A percentile compares a stretch with the other conserved stretches of the same genome.
phyloP scores from a whole-genome alignment of 2,329 filamentous ascomycete species.

The Pyrenophora tritici-repentis region DNA sequence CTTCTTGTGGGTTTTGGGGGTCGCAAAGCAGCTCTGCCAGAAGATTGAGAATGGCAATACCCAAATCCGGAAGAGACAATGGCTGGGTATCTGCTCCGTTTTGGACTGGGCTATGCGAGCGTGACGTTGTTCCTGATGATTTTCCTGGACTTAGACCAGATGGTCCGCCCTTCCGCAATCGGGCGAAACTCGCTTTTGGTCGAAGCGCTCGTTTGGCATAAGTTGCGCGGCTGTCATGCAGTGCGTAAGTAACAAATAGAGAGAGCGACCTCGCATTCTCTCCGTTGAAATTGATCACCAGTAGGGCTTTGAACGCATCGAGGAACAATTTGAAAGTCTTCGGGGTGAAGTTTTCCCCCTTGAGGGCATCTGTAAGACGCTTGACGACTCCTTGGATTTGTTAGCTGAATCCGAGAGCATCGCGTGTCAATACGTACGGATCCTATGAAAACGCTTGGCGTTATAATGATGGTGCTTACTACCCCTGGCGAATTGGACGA shows the following conservation, averaged over 20 bases:
- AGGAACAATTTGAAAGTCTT: slow-evolving; percentile 78
- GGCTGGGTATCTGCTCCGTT: slow-evolving; percentile 20
- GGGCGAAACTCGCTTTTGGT: slow-evolving; percentile 40
- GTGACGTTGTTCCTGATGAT: slow-evolving; percentile 33
- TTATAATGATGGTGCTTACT: slow-evolving; percentile 96
- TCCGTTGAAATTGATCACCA: slow-evolving; percentile 79
- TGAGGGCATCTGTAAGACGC: slow-evolving; percentile 85
- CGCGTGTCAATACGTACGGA: slow-evolving; percentile 68
- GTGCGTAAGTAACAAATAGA: slow-evolving; percentile 89
- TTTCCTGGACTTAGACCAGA: slow-evolving; percentile 35
- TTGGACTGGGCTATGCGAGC: slow-evolving; percentile 40
- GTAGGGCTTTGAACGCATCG: slow-evolving; percentile 75
- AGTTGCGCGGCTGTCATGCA: slow-evolving; percentile 66
- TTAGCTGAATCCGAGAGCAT: slow-evolving; percentile 22
- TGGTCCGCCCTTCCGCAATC: slow-evolving; percentile 36
- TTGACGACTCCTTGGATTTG: slow-evolving; percentile 75
- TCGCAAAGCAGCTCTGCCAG: slow-evolving; percentile 80
- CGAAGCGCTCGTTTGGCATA: slow-evolving; percentile 43
- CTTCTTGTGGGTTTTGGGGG: slow-evolving; percentile 67
- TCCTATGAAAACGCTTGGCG: slow-evolving; percentile 79
- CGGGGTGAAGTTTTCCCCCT: slow-evolving; percentile 75
- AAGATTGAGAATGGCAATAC: slow-evolving; percentile 74
- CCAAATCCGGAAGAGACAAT: slow-evolving; percentile 70
- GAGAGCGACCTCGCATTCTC: slow-evolving; percentile 86
- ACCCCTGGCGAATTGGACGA: slow-evolving; percentile 81